Percentiles rank a stretch among this genome's conserved stretches.
Conservation (phyloP, 2,329 filamentous ascomycete genomes). For the Hymenoscyphus infarciens region DNA sequence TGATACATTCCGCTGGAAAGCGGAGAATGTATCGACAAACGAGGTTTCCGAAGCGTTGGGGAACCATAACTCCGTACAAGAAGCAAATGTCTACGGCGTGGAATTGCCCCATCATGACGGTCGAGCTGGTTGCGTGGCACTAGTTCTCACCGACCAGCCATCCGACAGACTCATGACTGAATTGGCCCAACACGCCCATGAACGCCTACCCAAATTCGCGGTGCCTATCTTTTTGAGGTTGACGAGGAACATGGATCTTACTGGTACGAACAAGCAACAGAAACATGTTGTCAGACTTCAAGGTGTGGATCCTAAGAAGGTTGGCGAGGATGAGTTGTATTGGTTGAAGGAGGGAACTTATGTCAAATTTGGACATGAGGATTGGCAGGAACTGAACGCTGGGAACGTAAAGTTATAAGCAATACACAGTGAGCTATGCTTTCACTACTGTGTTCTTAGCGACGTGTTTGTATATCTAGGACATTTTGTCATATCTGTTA, state of each 20-base stretch:
- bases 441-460: no score
- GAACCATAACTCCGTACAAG: conserved; percentile 60
- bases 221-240: conserved; percentile 74
- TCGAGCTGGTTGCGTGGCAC: conserved; percentile 74
- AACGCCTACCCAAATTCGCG: conserved; percentile 67
- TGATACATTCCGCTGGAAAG: conserved; percentile 78
- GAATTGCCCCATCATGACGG: conserved; percentile 77
- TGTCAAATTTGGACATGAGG: conserved; percentile 58
- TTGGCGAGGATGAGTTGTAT: conserved; percentile 47
- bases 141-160: conserved; percentile 54
- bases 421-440: no score
- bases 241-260: conserved; percentile 58
- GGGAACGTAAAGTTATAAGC: conserved; percentile 55
- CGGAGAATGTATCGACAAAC: conserved; percentile 76
- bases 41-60: conserved; percentile 78
- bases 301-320: conserved; percentile 65
- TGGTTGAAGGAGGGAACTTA: conserved; percentile 63
- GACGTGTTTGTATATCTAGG: no score
- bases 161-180: conserved; percentile 48
- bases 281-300: conserved; percentile 70
- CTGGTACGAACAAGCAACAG: conserved; percentile 86
- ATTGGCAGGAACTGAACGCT: conserved; percentile 66
- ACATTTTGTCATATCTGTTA: no score
- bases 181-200: conserved; percentile 56
- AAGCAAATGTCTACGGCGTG: conserved; percentile 87